Base-by-base conservation (phyloP, 345 rosid genomes). In the Salix dunnii region DNA sequence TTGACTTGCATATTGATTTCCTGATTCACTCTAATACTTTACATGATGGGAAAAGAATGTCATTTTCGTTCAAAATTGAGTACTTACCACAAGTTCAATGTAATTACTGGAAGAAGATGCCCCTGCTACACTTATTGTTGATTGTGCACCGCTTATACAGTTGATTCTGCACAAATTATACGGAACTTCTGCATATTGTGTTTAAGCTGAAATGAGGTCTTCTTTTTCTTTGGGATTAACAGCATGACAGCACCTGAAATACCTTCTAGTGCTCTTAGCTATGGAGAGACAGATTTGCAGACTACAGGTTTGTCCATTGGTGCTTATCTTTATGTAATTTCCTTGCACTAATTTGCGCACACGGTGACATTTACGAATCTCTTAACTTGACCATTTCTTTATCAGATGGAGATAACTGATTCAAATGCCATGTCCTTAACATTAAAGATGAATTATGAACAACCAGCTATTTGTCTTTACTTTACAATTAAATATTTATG, bases 211-310 rank as follows among this genome's bases (percentile, higher is more conserved):
- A 31, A 42, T 49, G 5, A 58, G 35, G 0, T 16, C 14, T 73
- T 40, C 42, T 73, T 46, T 67, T 27, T 30, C 71, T 49, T 25
- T 61, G 18, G 62, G 49, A 31, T 38, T 58, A 74, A 80, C 89
- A 93, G 97, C 71, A 91, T 91, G 94, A 90, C 98, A 60, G 98
- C 94, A 5, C 98, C 98, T 33, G 66, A 84, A 67, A 93, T 93
- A 80, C 97, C 92, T 42, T 81, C 88, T 25, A 76, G 81, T 69
- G 91, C 97, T 81, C 90, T 91, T 53, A 87, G 88, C 83, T 68
- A 68, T 78, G 95, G 98, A 65, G 98, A 93, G 88, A 90, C 90
- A 68, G 80, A 91, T 77, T 69, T 93, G 82, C 84, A 84, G 79
- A 92, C 87, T 78, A 75, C 91, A 93, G 89, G 97, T 90, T 73